Evolutionary conservation across 805 yeast species (phyloP).

Genomic region (Kuraishia ogatae): DNA sequence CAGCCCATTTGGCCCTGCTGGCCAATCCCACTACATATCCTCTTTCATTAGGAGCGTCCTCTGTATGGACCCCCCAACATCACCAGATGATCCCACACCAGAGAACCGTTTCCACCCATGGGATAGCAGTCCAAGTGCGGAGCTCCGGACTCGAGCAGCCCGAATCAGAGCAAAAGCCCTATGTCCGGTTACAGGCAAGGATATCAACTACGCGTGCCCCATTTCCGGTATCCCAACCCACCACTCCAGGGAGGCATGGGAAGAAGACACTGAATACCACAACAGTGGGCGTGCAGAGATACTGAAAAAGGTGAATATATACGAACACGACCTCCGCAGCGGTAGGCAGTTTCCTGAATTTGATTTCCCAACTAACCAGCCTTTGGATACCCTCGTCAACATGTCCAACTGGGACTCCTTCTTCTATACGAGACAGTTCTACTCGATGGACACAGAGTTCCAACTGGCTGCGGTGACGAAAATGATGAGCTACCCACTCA

Average conservation of each 20-base stretch:
- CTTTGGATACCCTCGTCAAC: constrained; percentile 65
- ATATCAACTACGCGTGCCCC: constrained; percentile 84
- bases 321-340: constrained; percentile 90
- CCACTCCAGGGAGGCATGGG: constrained; percentile 86
- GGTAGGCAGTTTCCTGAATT: constrained; percentile 95
- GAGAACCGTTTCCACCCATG: constrained; percentile 76
- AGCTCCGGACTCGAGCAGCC: constrained; percentile 85
- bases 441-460: constrained; percentile 95
- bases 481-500: constrained; percentile 86
- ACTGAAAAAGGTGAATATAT: constrained; percentile 80
- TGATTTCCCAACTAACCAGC: constrained; percentile 80
- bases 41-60: constrained; percentile 26
- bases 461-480: constrained; percentile 93
- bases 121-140: constrained; percentile 89
- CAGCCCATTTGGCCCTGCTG: background rate
- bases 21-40: constrained; percentile 16
- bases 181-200: constrained; percentile 83
- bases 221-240: constrained; percentile 95
- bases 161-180: constrained; percentile 77
- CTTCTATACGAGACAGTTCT: constrained; percentile 86
- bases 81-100: constrained; percentile 58
- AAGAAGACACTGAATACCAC: constrained; percentile 68
- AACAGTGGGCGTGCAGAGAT: constrained; percentile 54
- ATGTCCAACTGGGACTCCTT: constrained; percentile 86
- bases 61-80: constrained; percentile 51